Percentiles rank a stretch among this genome's conserved stretches.
Conservation (phyloP, 148 eudicot species). For the Chenopodium suecicum region DNA sequence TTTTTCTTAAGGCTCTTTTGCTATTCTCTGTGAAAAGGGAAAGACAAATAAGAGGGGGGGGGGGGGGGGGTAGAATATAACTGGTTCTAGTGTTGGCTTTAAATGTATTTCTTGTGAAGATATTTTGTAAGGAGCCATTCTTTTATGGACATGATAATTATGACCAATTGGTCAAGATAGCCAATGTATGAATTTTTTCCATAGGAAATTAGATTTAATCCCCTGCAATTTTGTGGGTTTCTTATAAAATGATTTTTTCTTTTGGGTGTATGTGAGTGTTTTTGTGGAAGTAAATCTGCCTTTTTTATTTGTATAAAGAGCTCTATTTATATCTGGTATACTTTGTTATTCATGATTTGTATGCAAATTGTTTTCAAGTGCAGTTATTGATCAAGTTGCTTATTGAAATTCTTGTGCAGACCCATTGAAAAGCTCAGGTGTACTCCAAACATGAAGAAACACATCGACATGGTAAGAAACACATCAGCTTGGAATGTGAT, state of each 20-base stretch:
- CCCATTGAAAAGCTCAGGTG: too few species aligned
- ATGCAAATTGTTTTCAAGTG: too few species aligned
- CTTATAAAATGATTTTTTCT: too few species aligned
- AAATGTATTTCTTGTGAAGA: slow-evolving; percentile 45
- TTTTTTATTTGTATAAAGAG: not conserved
- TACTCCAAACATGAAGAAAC: too few species aligned
- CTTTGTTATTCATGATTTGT: too few species aligned
- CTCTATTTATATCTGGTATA: too few species aligned
- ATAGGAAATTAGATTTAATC: not conserved
- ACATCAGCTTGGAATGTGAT: too few species aligned
- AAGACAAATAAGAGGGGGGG: not conserved
- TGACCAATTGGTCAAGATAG: slow-evolving; percentile 97
- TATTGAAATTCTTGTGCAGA: too few species aligned
- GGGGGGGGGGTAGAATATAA: not conserved
- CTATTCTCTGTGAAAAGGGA: not conserved
- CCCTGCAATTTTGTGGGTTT: not conserved
- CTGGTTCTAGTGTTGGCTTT: not conserved
- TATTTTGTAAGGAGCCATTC: slow-evolving; percentile 95
- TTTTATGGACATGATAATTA: slow-evolving; percentile 96
- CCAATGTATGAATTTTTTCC: slow-evolving; percentile 53
- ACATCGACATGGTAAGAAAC: too few species aligned
- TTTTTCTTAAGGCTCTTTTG: not conserved
- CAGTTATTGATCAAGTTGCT: too few species aligned
- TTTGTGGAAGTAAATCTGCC: too few species aligned
- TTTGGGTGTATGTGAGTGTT: too few species aligned